Evolutionary conservation across 805 yeast genomes (phyloP).

Genomic region (Candida ipomoeae): DNA sequence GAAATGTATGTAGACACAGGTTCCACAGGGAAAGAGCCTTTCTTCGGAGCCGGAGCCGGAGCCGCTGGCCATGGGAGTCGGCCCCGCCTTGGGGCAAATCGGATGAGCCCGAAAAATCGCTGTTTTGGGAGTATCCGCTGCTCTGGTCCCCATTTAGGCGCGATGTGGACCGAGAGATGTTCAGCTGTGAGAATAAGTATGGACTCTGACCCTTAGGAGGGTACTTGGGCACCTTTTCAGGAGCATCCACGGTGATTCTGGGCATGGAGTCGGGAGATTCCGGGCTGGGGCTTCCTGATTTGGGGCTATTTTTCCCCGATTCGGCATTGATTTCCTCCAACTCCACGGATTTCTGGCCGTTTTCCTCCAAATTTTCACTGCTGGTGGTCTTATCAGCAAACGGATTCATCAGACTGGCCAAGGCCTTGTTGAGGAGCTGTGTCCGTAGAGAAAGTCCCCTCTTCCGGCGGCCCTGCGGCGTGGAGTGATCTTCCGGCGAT

Average conservation of each 20-base stretch:
- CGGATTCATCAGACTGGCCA: conserved; percentile 17
- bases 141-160: conserved; percentile 7
- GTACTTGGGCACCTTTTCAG: background rate
- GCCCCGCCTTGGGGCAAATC: background rate
- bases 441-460: conserved; percentile 67
- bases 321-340: conserved; percentile 4
- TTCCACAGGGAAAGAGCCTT: conserved; percentile 26
- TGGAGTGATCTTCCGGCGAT: conserved; percentile 4
- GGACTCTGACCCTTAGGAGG: conserved; percentile 1
- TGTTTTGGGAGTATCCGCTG: conserved; percentile 6
- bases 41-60: conserved; percentile 8
- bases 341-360: conserved; percentile 6
- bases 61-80: conserved; percentile 2
- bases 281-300: conserved; percentile 3
- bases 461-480: conserved; percentile 36
- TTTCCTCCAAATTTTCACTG: conserved; percentile 9
- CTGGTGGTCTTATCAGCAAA: conserved; percentile 20
- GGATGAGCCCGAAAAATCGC: background rate
- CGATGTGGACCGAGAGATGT: conserved; percentile 11
- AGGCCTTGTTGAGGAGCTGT: conserved; percentile 53
- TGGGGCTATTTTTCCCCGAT: background rate
- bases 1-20: background rate
- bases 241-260: conserved; percentile 9
- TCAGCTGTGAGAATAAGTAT: conserved; percentile 6
- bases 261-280: background rate